Base-by-base conservation (phyloP, 768 basidiomycete species). In the Amanita exitialis region DNA sequence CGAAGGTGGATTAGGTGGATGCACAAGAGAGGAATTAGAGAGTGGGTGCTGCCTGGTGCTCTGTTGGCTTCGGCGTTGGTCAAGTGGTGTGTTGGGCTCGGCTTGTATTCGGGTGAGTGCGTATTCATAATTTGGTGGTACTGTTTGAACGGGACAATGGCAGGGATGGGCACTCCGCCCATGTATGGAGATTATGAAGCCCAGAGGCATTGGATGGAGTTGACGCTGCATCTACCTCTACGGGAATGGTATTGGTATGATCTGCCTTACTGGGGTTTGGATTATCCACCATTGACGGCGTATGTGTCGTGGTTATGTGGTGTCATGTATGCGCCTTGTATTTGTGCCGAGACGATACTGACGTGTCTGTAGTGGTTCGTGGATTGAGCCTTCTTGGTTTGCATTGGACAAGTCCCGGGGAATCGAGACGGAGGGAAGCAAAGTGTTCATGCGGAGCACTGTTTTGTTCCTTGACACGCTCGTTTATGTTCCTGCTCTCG, bases 111-210 rank as follows among this genome's bases (percentile, higher is more conserved):
- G 28, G 91, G 91, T 89, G 54, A 51, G 83, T 67, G 27, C 20
- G 4, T 25, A 13, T 18, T 20, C 21, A 15, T 9, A n/a, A 3
- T 18, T n/a, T 35, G n/a, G 10, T n/a, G 32, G 1, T 9, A 13
- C 13, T 10, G 6, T 4, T 35, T 35, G 34, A n/a, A 34, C 21
- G 15, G n/a, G 21, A 6, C 16, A 47, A 13, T 9, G 36, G 23
- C 54, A 90, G 90, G 91, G 5, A 63, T 77, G 56, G 71, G 63
- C 27, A 78, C 79, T 2, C 86, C 91, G 0, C 90, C 90, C 0
- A 83, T 92, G 82, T 90, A 76, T 56, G 92, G 92, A 3, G 92
- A 95, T 66, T 95, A 89, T 58, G 92, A 95, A 63, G 92, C 92
- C 0, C 92, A 94, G 60, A 72, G 92, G 48, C 92, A 94, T 66